Percentiles rank a stretch among this genome's conserved stretches.
Evolutionary conservation across 2,329 filamentous ascomycete genomes (phyloP).

Genomic region (Ciborinia camelliae): DNA sequence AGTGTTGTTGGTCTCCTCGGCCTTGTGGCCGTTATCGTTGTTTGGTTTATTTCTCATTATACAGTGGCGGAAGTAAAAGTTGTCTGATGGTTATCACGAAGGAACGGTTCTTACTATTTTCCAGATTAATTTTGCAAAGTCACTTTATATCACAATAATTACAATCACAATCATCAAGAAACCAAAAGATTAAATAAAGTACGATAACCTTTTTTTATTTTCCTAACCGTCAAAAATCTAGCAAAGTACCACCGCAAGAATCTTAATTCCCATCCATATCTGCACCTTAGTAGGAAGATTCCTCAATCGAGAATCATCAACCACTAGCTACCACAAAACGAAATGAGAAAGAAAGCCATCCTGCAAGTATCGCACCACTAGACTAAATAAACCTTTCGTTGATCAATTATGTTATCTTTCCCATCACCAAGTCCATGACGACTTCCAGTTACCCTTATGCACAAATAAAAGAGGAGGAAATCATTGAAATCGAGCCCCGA

Average conservation of each 20-base stretch:
- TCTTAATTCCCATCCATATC: not conserved
- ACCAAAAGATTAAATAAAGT: not conserved
- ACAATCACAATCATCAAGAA: not conserved
- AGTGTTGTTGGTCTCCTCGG: no score
- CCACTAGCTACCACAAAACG: not conserved
- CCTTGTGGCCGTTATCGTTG: no score
- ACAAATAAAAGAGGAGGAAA: constrained; percentile 1
- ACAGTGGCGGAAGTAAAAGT: no score
- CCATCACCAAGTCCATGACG: constrained; percentile 9
- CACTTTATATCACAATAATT: no score
- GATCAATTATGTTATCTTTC: not conserved
- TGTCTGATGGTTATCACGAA: no score
- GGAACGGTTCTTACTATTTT: no score
- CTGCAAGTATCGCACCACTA: not conserved
- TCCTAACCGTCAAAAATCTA: not conserved
- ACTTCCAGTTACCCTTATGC: not conserved
- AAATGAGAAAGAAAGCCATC: not conserved
- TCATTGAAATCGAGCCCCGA: not conserved
- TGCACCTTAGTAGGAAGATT: not conserved
- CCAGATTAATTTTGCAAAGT: no score
- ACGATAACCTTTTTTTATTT: no score
- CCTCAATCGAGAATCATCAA: not conserved
- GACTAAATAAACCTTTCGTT: not conserved
- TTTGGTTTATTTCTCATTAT: no score
- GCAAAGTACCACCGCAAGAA: not conserved